These are phyloP conservation scores for Talaromyces rugulosus DNA, from an alignment of 2,329 filamentous ascomycete species.

Conservation along the genomic window DNA sequence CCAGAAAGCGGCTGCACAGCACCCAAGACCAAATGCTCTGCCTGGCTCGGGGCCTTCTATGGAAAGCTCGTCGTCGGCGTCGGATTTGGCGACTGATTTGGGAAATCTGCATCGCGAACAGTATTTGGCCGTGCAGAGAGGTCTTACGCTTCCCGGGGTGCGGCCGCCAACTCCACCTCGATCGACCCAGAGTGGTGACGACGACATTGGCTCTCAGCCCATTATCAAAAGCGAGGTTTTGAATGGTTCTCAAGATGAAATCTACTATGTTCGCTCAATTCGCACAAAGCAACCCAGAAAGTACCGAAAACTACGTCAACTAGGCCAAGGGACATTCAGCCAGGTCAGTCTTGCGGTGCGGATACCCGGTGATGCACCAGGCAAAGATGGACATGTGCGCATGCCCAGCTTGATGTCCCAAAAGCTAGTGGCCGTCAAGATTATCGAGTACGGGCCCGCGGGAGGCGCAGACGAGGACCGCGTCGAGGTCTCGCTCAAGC, in stretches of 20 bases:
- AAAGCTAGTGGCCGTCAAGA: constrained; percentile 87
- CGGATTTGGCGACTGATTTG: constrained; percentile 38
- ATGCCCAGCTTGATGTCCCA: constrained; percentile 42
- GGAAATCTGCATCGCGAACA: constrained; percentile 66
- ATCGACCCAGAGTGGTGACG: constrained; percentile 59
- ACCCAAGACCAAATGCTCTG: constrained; percentile 67
- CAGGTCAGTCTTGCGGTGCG: constrained; percentile 88
- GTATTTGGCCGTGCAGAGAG: constrained; percentile 73
- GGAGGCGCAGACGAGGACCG: constrained; percentile 91
- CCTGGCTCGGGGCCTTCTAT: constrained; percentile 52
- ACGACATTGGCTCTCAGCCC: constrained; percentile 47
- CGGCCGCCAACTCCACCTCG: constrained; percentile 76
- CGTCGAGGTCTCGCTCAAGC: constrained; percentile 87
- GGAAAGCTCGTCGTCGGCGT: constrained; percentile 45
- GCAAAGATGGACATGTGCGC: constrained; percentile 15
- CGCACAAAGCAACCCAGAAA: constrained; percentile 65
- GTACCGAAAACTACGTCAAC: constrained; percentile 73
- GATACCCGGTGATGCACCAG: constrained; percentile 55
- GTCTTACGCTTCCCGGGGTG: constrained; percentile 58
- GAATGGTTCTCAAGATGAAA: constrained; percentile 44
- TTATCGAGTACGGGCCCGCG: constrained; percentile 90
- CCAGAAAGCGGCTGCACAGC: constrained; percentile 63
- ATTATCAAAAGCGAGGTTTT: constrained; percentile 20
- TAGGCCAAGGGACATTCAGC: constrained; percentile 94
- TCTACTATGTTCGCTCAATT: constrained; percentile 66